Conservation (phyloP, 257 asterid species). For the Solanum pimpinellifolium region DNA sequence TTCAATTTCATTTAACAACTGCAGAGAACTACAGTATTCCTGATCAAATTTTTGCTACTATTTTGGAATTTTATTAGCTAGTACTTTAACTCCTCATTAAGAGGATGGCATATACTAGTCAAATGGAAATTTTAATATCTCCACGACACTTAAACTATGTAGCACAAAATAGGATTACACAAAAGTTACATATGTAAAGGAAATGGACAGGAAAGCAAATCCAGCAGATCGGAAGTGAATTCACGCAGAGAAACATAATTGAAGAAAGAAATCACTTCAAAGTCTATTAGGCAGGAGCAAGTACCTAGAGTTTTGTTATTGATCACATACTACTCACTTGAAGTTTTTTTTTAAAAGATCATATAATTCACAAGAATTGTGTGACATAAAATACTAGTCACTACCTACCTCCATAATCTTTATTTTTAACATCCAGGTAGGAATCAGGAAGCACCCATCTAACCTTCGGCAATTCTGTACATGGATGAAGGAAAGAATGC, state of each 20-base stretch:
- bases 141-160: neutral
- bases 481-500: neutral
- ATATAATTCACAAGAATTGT: neutral
- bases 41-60: neutral
- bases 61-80: neutral
- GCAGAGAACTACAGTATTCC: neutral
- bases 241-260: neutral
- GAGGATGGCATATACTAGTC: neutral
- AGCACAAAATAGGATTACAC: neutral
- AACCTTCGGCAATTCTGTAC: constrained; percentile 62
- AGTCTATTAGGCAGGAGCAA: neutral
- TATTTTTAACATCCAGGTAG: constrained; percentile 76
- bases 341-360: neutral
- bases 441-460: constrained; percentile 99
- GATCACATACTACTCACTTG: neutral
- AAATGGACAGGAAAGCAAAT: neutral
- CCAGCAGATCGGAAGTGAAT: neutral
- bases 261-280: neutral
- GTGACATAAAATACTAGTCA: neutral
- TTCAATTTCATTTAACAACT: neutral
- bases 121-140: neutral
- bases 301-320: neutral
- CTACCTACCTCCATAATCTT: constrained; percentile 87
- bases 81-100: neutral
- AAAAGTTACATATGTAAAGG: neutral